Base-by-base conservation (phyloP, 2,329 filamentous ascomycete genomes). In the Calonectria henricotiae region DNA sequence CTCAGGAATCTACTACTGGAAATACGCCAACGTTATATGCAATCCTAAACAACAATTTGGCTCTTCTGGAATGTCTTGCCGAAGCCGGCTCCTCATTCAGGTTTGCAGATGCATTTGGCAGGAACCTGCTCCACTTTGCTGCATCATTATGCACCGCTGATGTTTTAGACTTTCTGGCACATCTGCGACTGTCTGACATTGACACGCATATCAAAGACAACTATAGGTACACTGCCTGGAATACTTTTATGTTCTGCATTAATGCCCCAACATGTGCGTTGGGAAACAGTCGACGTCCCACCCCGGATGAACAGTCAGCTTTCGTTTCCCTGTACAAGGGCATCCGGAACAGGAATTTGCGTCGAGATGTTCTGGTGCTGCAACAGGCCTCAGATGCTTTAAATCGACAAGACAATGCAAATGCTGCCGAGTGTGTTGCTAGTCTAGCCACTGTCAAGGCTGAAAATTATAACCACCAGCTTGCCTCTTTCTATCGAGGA, bases 91-190 rank as follows among this genome's bases (percentile, higher is more conserved):
- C n/a, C 20, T 58, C 51, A 17, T 58, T 58, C 5, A 37, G 5
- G 5, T 4, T 55, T 23, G 32, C 7, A 3, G 11, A 23, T 9
- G 7, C 9, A 23, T 0, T 0, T 0, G 17, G 13, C 12, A 4
- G 8, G 0, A 58, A 58, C 35, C 15, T 58, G 20, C 32, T 58
- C 12, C 51, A 39, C 20, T 27, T 0, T 25, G 51, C 35, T 39
- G 51, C 51, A 17, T 1, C 1, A 7, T 27, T 1, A 0, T 25
- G 20, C 20, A 39, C 7, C 2, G 20, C 20, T 32, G 32, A 25
- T 17, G 13, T 39, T 11, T 39, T 58, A 11, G 2, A 39, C 32
- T 39, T 58, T 39, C 20, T 58, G 8, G 5, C 35, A 39, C 2
- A 20, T 3, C 20, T 17, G 3, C 32, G 1, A 25, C 51, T 58